Evolutionary conservation across 2,329 filamentous ascomycete species (phyloP).

Genomic region (Arachnomyces sp.): DNA sequence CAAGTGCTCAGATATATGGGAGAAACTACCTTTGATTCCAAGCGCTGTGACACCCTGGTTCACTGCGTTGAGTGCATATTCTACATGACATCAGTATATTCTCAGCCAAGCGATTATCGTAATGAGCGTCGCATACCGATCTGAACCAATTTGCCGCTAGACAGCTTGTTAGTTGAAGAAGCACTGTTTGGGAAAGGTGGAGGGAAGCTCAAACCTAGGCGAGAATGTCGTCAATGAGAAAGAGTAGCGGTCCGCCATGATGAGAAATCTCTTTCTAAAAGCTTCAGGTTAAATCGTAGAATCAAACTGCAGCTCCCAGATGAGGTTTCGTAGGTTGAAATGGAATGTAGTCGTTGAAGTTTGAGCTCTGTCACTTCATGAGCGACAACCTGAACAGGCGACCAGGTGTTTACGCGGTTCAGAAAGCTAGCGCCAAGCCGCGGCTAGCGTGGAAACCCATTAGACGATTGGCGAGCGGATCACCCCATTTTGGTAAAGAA

Average conservation of each 20-base stretch:
- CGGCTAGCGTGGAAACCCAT: constrained; percentile 8
- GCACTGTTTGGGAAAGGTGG: constrained; percentile 7
- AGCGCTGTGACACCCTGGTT: constrained; percentile 98
- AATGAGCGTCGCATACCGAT: constrained; percentile 60
- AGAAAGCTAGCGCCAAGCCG: constrained; percentile 12
- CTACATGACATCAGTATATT: constrained; percentile 42
- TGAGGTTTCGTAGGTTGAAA: constrained; percentile 7
- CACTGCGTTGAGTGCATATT: constrained; percentile 98
- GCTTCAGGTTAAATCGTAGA: constrained; percentile 8
- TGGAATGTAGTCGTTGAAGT: constrained; percentile 19
- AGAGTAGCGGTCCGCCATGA: constrained; percentile 96
- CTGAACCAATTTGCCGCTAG: constrained; percentile 95
- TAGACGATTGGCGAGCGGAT: constrained; percentile 20
- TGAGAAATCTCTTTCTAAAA: constrained; percentile 21
- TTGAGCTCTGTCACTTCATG: constrained; percentile 14
- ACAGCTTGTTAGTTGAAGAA: constrained; percentile 37
- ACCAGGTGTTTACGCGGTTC: constrained; percentile 28
- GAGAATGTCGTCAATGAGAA: constrained; percentile 99
- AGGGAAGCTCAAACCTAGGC: constrained; percentile 66
- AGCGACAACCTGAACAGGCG: constrained; percentile 16
- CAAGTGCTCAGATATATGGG: constrained; percentile 9
- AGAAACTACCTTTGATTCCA: constrained; percentile 79
- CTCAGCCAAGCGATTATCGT: neutral
- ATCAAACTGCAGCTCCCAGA: constrained; percentile 6
- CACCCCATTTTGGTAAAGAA: constrained; percentile 2